Base-by-base conservation (phyloP, 75 land plant genomes). In the Cryptomeria japonica region DNA sequence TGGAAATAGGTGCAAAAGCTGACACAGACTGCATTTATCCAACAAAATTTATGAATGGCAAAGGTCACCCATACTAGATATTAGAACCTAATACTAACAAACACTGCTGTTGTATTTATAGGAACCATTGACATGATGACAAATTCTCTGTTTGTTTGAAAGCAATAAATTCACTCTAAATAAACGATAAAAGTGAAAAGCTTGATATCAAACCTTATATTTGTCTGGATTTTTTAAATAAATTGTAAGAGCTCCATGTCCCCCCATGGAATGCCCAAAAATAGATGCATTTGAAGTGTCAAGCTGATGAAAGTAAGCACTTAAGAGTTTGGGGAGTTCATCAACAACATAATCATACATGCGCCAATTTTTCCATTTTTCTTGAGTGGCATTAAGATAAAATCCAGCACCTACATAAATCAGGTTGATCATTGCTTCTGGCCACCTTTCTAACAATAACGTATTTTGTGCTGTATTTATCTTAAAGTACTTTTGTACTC, bases 251-350 rank as follows among this genome's bases (percentile, higher is more conserved):
- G 99, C 99, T 53, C 99, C 99, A 93, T 98, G 99, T 32, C 99
- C 99, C 72, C 99, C 99, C 99, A 98, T 98, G 8, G 99, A 98
- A 87, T 98, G 99, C 42, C 99, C 99, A 90, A 86, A 96, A 18
- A 98, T 94, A 11, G 99, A 98, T 55, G 97, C 96, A 18, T 88
- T 76, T 42, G 96, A 85, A 25, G 97, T 93, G 87, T 98, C 99
- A 86, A 98, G 95, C 88, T 93, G 91, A 32, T 91, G 91, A 88
- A 98, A 97, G 79, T 95, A 90, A 80, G 93, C 92, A 76, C 79
- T 88, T 80, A 97, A 88, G 86, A 98, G 86, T 51, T 89, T 58
- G 19, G 99, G 99, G 88, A 97, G 85, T 89, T 98, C 99, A 88
- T 94, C 93, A n/a, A 98, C 96, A 88, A 97, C 92, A 90, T 98